These are phyloP conservation scores for Cryptococcus deneoformans DNA, from an alignment of 1,284 basidiomycete species.

Conservation along the genomic window DNA sequence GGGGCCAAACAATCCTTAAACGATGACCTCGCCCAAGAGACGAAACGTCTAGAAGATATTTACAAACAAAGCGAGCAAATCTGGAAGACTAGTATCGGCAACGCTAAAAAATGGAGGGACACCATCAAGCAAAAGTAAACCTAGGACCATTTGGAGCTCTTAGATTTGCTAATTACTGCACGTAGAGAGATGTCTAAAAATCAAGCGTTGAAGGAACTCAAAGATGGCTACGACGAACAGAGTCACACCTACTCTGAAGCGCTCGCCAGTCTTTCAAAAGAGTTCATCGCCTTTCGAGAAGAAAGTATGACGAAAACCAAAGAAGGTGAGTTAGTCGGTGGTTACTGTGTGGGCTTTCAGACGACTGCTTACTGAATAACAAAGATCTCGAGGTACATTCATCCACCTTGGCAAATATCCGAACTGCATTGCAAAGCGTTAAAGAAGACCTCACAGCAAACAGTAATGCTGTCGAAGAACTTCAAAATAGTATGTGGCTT, in stretches of 20 bases:
- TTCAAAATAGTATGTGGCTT: not conserved
- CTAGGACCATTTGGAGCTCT: not conserved
- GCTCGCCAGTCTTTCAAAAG: not conserved
- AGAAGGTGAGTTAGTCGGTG: not conserved
- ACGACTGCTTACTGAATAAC: not conserved
- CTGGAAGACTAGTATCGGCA: conserved; percentile 2
- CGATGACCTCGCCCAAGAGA: not conserved
- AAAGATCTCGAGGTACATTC: not conserved
- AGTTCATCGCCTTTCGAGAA: not conserved
- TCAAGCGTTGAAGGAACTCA: conserved; percentile 1
- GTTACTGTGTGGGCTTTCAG: not conserved
- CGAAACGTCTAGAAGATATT: not conserved
- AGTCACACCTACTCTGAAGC: not conserved
- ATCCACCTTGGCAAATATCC: not conserved
- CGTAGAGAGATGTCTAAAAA: not conserved
- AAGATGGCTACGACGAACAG: not conserved
- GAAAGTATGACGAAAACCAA: not conserved
- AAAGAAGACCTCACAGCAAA: not conserved
- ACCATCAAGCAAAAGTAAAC: conserved; percentile 1
- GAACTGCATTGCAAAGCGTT: not conserved
- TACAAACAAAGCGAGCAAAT: not conserved
- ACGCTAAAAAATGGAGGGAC: conserved; percentile 3
- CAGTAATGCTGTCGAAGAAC: not conserved
- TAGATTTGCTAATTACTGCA: not conserved
- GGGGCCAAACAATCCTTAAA: not conserved